Percentiles rank a stretch among this genome's conserved stretches.
phyloP scores from a whole-genome alignment of 1,284 basidiomycete genomes.

The Athelia sp. region DNA sequence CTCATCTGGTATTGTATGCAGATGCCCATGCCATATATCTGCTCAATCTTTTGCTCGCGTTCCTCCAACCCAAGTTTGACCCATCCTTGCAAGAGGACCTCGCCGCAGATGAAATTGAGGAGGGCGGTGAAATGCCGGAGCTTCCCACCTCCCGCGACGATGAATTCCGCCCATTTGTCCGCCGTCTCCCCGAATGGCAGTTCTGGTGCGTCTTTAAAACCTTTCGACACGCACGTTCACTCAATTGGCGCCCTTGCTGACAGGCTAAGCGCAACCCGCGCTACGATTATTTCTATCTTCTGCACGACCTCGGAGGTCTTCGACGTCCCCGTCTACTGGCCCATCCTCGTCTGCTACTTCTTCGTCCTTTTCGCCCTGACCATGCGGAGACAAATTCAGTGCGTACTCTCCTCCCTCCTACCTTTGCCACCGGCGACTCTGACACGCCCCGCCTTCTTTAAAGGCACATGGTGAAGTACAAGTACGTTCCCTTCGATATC shows the following conservation, averaged over 20 bases:
- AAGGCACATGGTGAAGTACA: constrained; percentile 99
- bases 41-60: constrained; percentile 84
- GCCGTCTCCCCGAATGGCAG: constrained; percentile 94
- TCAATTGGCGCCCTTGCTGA: not conserved
- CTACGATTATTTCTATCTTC: constrained; percentile 75
- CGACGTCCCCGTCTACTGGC: constrained; percentile 98
- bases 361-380: constrained; percentile 84
- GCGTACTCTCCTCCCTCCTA: constrained; percentile 29
- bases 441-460: not conserved
- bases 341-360: constrained; percentile 93
- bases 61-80: constrained; percentile 93
- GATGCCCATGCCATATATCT: constrained; percentile 91
- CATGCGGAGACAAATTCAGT: constrained; percentile 94
- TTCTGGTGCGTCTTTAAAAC: constrained; percentile 68
- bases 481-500: constrained; percentile 89
- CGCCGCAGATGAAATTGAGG: constrained; percentile 92
- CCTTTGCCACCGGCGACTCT: constrained; percentile 1
- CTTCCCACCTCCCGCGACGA: constrained; percentile 53
- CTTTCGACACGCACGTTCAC: constrained; percentile 8
- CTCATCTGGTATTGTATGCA: constrained; percentile 19
- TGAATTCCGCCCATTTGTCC: constrained; percentile 95
- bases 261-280: constrained; percentile 90
- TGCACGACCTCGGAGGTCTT: constrained; percentile 80
- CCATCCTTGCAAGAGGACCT: constrained; percentile 92
- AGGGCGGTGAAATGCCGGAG: constrained; percentile 60